A percentile compares a stretch with the other conserved stretches of the same genome.
Evolutionary conservation across 179 eudicot species (phyloP).

Genomic region (Pouteria campechiana): DNA sequence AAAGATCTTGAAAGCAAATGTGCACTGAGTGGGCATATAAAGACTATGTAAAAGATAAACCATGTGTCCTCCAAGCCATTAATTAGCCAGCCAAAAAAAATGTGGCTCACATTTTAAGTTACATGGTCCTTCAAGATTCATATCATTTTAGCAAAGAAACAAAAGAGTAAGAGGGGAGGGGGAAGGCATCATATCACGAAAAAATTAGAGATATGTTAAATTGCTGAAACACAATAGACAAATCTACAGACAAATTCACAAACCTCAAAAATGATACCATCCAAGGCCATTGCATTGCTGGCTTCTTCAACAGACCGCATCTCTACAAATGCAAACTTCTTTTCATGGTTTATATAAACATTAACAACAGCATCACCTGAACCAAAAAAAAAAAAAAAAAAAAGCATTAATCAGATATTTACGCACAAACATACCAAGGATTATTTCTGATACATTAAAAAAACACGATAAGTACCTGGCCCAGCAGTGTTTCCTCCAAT

Average conservation of each 20-base stretch:
- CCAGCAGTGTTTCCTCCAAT: conserved; percentile 84
- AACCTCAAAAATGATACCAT: conserved; percentile 81
- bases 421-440: no score
- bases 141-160: no score
- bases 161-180: background rate
- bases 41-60: no score
- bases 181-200: background rate
- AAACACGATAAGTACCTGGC: conserved; percentile 52
- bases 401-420: background rate
- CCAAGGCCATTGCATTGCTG: conserved; percentile 84
- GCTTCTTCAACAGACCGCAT: conserved; percentile 96
- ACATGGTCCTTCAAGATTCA: no score
- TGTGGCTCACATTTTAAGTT: no score
- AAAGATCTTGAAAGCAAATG: no score
- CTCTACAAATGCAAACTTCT: conserved; percentile 98
- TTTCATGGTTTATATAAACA: conserved; percentile 92
- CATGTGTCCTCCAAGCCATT: no score
- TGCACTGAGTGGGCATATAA: no score
- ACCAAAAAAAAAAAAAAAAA: conserved; percentile 1
- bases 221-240: background rate
- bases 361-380: conserved; percentile 97
- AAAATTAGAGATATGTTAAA: background rate
- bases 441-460: no score
- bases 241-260: conserved; percentile 2
- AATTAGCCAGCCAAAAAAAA: no score